Base-by-base conservation (phyloP, 306 rosid species). In the Cicer arietinum region DNA sequence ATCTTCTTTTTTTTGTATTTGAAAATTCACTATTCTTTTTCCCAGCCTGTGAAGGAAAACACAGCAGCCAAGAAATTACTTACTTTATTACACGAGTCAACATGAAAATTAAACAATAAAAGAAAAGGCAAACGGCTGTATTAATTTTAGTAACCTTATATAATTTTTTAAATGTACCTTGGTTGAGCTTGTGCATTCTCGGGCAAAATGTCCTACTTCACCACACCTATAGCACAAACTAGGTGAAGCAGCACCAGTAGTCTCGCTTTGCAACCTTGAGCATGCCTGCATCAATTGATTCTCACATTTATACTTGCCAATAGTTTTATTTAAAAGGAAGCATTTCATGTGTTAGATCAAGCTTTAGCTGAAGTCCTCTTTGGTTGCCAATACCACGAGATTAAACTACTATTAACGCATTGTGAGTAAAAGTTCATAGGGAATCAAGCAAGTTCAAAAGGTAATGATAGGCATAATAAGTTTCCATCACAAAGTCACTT, bases 151-250 rank as follows among this genome's bases (percentile, higher is more conserved):
- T 57, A 68, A 46, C 70, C 1, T 20, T 10, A 51, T 12, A 48
- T 12, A 71, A 20, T 74, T 63, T 63, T 22, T 17, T 50, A 69
- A 37, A 25, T 14, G 81, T 80, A 90, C 94, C 90, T 82, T 84
- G 1, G 76, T 8, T 47, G 78, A 73, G 84, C 69, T 86, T 41
- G 67, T 58, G 84, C 98, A 93, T 73, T 91, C 98, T 63, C 98
- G 88, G 22, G 99, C 98, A 80, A 92, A 85, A 89, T 95, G 99
- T 70, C 99, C 99, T 73, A 44, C 91, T 76, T 88, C 96, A 41
- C 92, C 90, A 67, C 99, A 95, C 80, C 61, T 90, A 71, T 40
- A 92, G 85, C 99, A 95, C 63, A 87, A 81, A 78, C 85, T 88
- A 76, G 85, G 80, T 0, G 88, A 67, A 44, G 77, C 83, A 25